Evolutionary conservation across 2,329 filamentous ascomycete species (phyloP).

Genomic region (Cercospora nicotianae): DNA sequence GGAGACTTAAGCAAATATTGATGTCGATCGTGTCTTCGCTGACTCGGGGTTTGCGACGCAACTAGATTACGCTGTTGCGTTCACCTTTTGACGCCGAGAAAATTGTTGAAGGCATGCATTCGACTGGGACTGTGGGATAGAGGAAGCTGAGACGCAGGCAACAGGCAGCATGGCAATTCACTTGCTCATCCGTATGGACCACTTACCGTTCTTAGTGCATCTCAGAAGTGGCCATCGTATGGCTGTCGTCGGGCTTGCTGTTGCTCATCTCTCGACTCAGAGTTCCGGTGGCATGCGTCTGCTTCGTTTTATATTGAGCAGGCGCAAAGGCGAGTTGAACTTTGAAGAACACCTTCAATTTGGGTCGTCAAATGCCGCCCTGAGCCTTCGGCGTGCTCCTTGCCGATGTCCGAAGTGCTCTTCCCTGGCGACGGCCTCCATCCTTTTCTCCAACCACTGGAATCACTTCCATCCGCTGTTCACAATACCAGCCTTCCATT

Average conservation of each 20-base stretch:
- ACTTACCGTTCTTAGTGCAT: neutral
- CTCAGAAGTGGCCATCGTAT: neutral
- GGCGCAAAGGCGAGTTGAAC: neutral
- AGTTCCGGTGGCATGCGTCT: neutral
- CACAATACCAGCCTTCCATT: neutral
- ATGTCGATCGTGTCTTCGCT: neutral
- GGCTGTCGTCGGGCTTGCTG: neutral
- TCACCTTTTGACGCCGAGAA: neutral
- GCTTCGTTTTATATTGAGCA: neutral
- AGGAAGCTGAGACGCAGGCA: neutral
- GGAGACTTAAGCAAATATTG: neutral
- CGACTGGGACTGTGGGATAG: neutral
- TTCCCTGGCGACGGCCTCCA: neutral
- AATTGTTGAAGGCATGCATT: neutral
- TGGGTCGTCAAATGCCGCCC: neutral
- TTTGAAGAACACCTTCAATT: neutral
- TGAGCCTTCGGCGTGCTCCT: neutral
- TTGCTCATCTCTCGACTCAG: neutral
- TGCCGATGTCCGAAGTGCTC: neutral
- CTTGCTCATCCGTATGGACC: neutral
- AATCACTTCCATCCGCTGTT: neutral
- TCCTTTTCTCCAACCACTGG: neutral
- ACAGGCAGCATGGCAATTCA: neutral
- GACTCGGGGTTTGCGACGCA: slow-evolving; percentile 1
- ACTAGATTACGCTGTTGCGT: neutral